phyloP scores from a whole-genome alignment of 31 red algal species.

The Bonnemaisonia californica region DNA sequence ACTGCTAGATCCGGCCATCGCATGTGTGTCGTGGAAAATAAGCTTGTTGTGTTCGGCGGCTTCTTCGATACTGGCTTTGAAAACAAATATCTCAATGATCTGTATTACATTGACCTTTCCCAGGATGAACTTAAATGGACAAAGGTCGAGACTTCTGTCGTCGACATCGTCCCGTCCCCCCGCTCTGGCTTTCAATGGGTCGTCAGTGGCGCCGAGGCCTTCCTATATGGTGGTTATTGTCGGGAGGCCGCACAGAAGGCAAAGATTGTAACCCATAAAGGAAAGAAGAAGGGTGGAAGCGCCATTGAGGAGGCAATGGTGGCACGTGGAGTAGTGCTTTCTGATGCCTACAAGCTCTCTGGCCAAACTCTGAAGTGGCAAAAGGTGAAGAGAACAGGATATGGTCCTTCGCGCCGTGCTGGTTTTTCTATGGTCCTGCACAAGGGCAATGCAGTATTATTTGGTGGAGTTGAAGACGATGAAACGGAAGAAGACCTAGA shows the following conservation, averaged over 20 bases:
- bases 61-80: constrained; percentile 75
- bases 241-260: constrained; percentile 58
- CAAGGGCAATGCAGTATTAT: constrained; percentile 66
- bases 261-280: constrained; percentile 68
- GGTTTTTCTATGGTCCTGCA: constrained; percentile 74
- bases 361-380: constrained; percentile 70
- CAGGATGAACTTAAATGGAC: constrained; percentile 77
- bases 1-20: constrained; percentile 71
- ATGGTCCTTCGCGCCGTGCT: constrained; percentile 64
- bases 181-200: constrained; percentile 82
- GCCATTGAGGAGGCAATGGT: constrained; percentile 77
- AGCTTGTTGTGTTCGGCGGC: constrained; percentile 76
- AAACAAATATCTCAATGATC: constrained; percentile 76
- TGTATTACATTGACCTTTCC: constrained; percentile 72
- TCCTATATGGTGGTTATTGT: constrained; percentile 82
- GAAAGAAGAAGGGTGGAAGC: constrained; percentile 71
- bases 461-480: constrained; percentile 89
- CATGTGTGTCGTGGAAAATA: constrained; percentile 60
- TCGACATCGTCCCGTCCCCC: constrained; percentile 68
- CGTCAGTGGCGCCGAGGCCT: constrained; percentile 48
- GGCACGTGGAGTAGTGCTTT: constrained; percentile 57
- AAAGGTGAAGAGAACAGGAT: constrained; percentile 73
- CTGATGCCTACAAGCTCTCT: constrained; percentile 61
- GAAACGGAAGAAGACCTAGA: constrained; percentile 78
- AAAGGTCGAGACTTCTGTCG: constrained; percentile 51